Evolutionary conservation across 306 rosid species (phyloP).

Genomic region (Quercus alba): DNA sequence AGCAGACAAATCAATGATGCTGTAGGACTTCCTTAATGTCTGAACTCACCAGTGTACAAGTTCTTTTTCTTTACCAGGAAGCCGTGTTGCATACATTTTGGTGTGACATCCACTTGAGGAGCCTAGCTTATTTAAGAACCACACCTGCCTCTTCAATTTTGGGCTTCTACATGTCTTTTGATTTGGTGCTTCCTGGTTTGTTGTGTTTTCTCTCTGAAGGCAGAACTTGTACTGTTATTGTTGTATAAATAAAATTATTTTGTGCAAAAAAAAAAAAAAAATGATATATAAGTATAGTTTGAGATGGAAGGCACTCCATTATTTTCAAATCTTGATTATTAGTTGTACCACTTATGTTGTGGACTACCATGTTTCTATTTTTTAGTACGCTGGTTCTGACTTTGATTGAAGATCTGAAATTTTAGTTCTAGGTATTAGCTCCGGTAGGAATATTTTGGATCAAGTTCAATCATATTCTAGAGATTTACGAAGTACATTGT

Average conservation of each 20-base stretch:
- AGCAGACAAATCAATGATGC: constrained; percentile 34
- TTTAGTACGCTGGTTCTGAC: too few species aligned
- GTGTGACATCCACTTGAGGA: constrained; percentile 20
- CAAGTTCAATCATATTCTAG: too few species aligned
- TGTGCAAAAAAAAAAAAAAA: constrained; percentile 23
- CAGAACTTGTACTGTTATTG: constrained; percentile 26
- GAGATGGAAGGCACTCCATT: constrained; percentile 26
- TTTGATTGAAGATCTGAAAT: too few species aligned
- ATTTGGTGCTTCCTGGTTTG: constrained; percentile 26
- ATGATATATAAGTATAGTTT: constrained; percentile 31
- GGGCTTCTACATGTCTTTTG: constrained; percentile 30
- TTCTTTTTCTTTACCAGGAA: constrained; percentile 16
- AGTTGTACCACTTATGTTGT: background rate
- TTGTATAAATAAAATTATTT: constrained; percentile 40
- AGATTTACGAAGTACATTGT: too few species aligned
- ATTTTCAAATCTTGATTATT: constrained; percentile 9
- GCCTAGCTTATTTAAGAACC: constrained; percentile 20
- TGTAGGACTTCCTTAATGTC: constrained; percentile 18
- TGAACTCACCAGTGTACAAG: constrained; percentile 27
- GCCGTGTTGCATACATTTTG: constrained; percentile 28
- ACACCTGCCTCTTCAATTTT: constrained; percentile 22
- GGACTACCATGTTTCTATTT: background rate
- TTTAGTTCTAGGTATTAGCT: too few species aligned
- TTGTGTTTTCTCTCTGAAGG: constrained; percentile 25
- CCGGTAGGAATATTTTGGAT: too few species aligned